Evolutionary conservation across 805 yeast genomes (phyloP), one percentile per base, ranked within the genome.

Genomic region (Starmerella potacharoeniae): DNA sequence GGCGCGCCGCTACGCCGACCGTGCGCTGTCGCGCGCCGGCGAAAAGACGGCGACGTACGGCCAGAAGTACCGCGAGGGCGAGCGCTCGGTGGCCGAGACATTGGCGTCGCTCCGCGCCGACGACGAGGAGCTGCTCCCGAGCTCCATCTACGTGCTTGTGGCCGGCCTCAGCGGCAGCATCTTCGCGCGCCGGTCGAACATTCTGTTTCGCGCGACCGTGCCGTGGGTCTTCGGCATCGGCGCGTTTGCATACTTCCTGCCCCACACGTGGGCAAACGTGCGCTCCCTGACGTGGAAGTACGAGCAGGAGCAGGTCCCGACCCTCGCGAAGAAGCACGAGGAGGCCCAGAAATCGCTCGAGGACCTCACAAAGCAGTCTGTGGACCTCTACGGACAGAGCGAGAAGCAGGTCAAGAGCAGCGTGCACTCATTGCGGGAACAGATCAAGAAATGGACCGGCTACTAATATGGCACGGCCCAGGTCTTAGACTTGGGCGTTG

Each of bases 161-260:
- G 89, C 87, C 13, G 76, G 80, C 2, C 73, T 88, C 53, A 71
- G 87, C 7, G 95, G 95, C 40, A 77, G 84, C 47, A 82, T 87
- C 52, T 62, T 82, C 50, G 79, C 93, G 1, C 84, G 95, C 64
- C 80, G 82, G 62, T 75, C 84, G 55, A 80, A 80, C 55, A 60
- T 82, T 28, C 52, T 82, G 2, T 64, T 84, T 11, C 79, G 82
- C 63, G 72, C 75, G 3, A 58, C 77, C 0, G 70, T 77, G 14
- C 95, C 95, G 1, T 54, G 82, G 2, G 69, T 73, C 0, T 75
- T 83, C 52, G 93, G 90, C 13, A 58, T 77, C 33, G 76, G 72
- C 6, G 80, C 61, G 6, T 86, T 88, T 71, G 78, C 73, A 57
- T 75, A 78, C 66, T 82, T 85, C 62, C 75, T 86, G 63, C 96